Evolutionary conservation across 2,329 filamentous ascomycete genomes (phyloP).

Genomic region (Raffaelea arxii): DNA sequence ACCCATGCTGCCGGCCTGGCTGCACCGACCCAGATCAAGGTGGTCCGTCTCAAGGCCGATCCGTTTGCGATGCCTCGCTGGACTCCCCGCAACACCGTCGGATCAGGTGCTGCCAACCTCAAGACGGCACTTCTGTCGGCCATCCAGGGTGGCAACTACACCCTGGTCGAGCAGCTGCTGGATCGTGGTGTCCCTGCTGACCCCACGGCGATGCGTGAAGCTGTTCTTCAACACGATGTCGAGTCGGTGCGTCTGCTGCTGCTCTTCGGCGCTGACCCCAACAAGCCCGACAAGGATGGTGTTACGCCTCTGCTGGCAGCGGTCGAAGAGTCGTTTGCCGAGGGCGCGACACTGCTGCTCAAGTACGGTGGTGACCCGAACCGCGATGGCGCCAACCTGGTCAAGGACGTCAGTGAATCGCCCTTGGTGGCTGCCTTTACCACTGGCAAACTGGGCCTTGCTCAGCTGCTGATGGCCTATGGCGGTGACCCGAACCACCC

Average conservation of each 20-base stretch:
- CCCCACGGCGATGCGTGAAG: conserved; percentile 40
- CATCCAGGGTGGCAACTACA: conserved; percentile 46
- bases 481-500: conserved; percentile 47
- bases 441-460: conserved; percentile 44
- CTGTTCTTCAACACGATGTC: conserved; percentile 38
- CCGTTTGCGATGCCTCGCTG: conserved; percentile 41
- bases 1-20: conserved; percentile 14
- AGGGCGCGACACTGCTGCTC: conserved; percentile 48
- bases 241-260: conserved; percentile 47
- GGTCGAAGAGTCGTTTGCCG: conserved; percentile 42
- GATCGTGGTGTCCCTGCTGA: conserved; percentile 47
- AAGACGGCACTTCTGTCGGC: conserved; percentile 41
- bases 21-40: conserved; percentile 25
- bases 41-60: conserved; percentile 40
- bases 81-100: conserved; percentile 34
- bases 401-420: conserved; percentile 33
- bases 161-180: conserved; percentile 45
- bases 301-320: conserved; percentile 41
- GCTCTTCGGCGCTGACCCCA: conserved; percentile 48
- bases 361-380: conserved; percentile 56
- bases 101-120: conserved; percentile 32
- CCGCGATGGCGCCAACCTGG: conserved; percentile 33
- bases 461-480: conserved; percentile 51
- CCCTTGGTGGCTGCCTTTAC: conserved; percentile 41
- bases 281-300: conserved; percentile 36